Evolutionary conservation across 495 filamentous ascomycete genomes (phyloP).

Genomic region (Rostrohypoxylon terebratum): DNA sequence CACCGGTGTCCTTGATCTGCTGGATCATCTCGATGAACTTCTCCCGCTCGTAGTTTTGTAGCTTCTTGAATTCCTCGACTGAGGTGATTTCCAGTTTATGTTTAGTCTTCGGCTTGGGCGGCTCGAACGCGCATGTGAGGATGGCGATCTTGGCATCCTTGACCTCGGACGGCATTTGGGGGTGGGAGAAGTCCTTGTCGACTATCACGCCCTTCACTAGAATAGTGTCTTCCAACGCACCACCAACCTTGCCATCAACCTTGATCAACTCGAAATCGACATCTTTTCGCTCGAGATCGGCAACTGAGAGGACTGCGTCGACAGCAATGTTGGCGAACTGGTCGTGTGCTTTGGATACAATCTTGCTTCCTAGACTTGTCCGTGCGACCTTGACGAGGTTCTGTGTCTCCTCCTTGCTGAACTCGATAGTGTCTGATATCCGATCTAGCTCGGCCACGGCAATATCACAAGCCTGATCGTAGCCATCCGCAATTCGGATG

Average conservation of each 20-base stretch:
- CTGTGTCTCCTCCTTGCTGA: slow-evolving; percentile 77
- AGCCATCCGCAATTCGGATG: slow-evolving; percentile 97
- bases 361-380: slow-evolving; percentile 98
- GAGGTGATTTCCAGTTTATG: slow-evolving; percentile 98
- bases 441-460: slow-evolving; percentile 90
- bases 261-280: slow-evolving; percentile 99
- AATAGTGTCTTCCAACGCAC: slow-evolving; percentile 91
- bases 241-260: slow-evolving; percentile 98
- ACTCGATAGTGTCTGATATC: slow-evolving; percentile 91
- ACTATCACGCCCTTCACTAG: slow-evolving; percentile 98
- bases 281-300: slow-evolving; percentile 94
- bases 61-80: slow-evolving; percentile 96
- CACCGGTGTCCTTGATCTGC: slow-evolving; percentile 96
- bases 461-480: slow-evolving; percentile 96
- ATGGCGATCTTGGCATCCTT: slow-evolving; percentile 96
- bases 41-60: slow-evolving; percentile 92
- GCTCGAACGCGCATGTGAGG: slow-evolving; percentile 97
- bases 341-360: slow-evolving; percentile 98
- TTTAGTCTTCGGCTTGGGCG: slow-evolving; percentile 99
- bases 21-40: slow-evolving; percentile 99
- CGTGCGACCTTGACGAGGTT: slow-evolving; percentile 94
- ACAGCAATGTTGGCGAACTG: slow-evolving; percentile 98
- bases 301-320: slow-evolving; percentile 95
- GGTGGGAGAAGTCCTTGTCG: slow-evolving; percentile 99
- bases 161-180: slow-evolving; percentile 97